phyloP scores from a whole-genome alignment of 2,329 filamentous ascomycete species.

The Furcasterigmium furcatum region DNA sequence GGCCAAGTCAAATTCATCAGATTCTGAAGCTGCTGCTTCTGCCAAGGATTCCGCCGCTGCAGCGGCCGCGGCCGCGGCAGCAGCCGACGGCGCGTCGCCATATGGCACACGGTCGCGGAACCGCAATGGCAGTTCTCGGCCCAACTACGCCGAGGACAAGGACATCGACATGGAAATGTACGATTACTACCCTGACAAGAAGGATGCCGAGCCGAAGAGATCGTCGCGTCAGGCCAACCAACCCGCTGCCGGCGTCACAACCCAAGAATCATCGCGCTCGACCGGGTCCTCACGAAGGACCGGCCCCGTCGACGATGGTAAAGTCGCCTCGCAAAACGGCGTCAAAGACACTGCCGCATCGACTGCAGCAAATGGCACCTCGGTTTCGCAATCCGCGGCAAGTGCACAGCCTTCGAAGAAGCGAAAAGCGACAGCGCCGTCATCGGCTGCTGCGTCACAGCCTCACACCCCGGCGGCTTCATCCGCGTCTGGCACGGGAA shows the following conservation, averaged over 20 bases:
- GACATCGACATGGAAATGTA: conserved; percentile 85
- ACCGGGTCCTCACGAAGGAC: conserved; percentile 37
- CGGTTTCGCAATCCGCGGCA: conserved; percentile 22
- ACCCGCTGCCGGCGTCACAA: conserved; percentile 27
- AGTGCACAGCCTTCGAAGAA: conserved; percentile 12
- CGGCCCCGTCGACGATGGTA: conserved; percentile 33
- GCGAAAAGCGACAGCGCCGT: conserved; percentile 6
- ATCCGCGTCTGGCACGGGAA: conserved; percentile 21
- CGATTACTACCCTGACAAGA: conserved; percentile 60
- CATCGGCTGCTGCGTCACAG: conserved; percentile 1
- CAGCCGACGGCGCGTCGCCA: conserved; percentile 55
- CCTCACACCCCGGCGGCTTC: conserved; percentile 14
- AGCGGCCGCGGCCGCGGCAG: conserved; percentile 42
- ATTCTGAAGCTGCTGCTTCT: conserved; percentile 33
- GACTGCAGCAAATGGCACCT: conserved; percentile 44
- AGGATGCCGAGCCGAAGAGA: conserved; percentile 57
- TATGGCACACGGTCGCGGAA: conserved; percentile 96
- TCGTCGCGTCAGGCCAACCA: conserved; percentile 42
- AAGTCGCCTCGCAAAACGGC: conserved; percentile 29
- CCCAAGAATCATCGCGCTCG: conserved; percentile 26
- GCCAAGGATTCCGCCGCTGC: conserved; percentile 49
- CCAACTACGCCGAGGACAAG: conserved; percentile 93
- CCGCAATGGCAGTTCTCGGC: conserved; percentile 72
- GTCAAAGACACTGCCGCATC: conserved; percentile 30
- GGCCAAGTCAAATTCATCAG: conserved; percentile 42